Evolutionary conservation across 345 rosid genomes (phyloP), one percentile per base, ranked within the genome.

Genomic region (Erodium maritimum): DNA sequence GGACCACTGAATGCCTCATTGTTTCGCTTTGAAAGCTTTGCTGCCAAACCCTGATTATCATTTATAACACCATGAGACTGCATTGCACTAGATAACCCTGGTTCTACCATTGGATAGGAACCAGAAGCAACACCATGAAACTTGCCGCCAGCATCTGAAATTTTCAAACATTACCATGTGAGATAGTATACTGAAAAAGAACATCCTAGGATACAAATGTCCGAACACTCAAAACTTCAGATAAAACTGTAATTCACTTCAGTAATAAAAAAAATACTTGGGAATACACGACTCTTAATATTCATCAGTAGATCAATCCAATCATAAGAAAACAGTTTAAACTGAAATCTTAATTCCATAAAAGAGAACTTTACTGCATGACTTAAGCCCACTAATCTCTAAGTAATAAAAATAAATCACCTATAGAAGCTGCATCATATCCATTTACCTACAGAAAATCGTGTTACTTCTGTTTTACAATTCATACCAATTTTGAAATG

Each of bases 101-200:
- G 54, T 57, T 85, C 81, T 56, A 63, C 78, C 8, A 57, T 50
- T 11, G 73, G 65, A 64, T 61, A 68, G 14, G 81, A 68, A 67
- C 66, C 70, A 57, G 85, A 67, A 46, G 69, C 53, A 25, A 48
- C 61, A 56, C 73, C 91, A 71, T 76, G 82, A 71, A 66, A 67
- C 72, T 77, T 79, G 68, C 80, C 77, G 63, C 65, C 75, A 75
- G 75, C 67, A 75, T 80, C 88, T 80, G 65, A 66, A 69, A 65
- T 53, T n/a, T 23, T 58, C 34, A 61, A 17, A 12, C 14, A 61
- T 62, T 20, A 60, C 57, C 60, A 57, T 48, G 50, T 18, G 20
- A 51, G 57, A 61, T 34, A 58, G 23, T 65, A 62, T 25, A 50
- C 58, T 4, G 22, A 57, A 3, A 1, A 19, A 37, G 29, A 17